Evolutionary conservation across 1,284 basidiomycete genomes (phyloP).

Genomic region (Trichosporon coremiiforme): DNA sequence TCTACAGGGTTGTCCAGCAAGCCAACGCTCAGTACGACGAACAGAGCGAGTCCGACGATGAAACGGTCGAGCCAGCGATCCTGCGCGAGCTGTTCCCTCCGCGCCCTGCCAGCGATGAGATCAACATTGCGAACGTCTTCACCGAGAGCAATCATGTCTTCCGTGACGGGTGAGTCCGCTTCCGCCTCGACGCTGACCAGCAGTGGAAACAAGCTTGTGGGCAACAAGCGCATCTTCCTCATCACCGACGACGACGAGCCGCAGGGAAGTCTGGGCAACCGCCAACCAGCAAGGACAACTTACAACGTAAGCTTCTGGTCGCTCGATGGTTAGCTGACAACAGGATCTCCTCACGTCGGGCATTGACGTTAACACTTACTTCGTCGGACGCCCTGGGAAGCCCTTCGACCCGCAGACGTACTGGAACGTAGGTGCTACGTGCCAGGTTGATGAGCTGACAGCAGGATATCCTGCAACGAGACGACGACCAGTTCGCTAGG

Average conservation of each 20-base stretch:
- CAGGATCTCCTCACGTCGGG: conserved; percentile 82
- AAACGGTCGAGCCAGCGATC: conserved; percentile 42
- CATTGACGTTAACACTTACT: conserved; percentile 85
- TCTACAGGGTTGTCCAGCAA: conserved; percentile 45
- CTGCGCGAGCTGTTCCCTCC: conserved; percentile 48
- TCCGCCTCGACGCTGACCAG: conserved; percentile 22
- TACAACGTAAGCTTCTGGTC: neutral
- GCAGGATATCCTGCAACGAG: conserved; percentile 8
- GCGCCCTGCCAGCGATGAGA: conserved; percentile 38
- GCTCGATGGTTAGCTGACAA: neutral
- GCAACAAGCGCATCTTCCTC: conserved; percentile 85
- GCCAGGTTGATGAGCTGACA: neutral
- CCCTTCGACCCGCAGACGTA: conserved; percentile 76
- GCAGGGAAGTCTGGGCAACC: conserved; percentile 37
- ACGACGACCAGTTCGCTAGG: neutral
- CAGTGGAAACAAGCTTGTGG: conserved; percentile 70
- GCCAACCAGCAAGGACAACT: conserved; percentile 46
- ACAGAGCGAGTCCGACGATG: conserved; percentile 31
- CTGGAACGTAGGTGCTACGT: conserved; percentile 68
- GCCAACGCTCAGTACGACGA: conserved; percentile 42
- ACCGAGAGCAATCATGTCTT: conserved; percentile 83
- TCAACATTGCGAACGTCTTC: conserved; percentile 75
- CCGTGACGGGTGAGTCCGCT: conserved; percentile 69
- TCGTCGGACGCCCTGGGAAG: conserved; percentile 73
- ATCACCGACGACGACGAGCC: conserved; percentile 88